Evolutionary conservation across 768 basidiomycete genomes (phyloP), one percentile per base, ranked within the genome.

Genomic region (Clavulina sp.): DNA sequence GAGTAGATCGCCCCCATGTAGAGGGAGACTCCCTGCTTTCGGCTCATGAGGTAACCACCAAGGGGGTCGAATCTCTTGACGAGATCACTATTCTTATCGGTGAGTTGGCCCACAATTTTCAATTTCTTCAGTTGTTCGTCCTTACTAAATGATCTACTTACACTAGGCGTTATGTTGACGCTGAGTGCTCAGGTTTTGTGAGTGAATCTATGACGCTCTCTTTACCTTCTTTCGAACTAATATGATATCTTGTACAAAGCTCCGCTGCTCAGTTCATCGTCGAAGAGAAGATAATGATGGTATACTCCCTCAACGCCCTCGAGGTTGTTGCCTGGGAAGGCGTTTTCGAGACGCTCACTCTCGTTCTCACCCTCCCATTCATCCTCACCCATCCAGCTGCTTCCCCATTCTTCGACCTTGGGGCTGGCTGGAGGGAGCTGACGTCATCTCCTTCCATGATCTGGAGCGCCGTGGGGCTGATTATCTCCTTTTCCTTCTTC

Each of bases 261-360:
- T 84, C 86, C 28, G 89, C 89, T 51, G 77, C 78, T 5, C 89
- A 92, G 63, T 92, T 92, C 62, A 91, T 96, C 41, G 74, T 95
- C 16, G 95, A 97, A 72, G 93, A 96, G 68, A 92, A 85, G 70
- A 91, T 97, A 59, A 80, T 97, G 82, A 70, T 77, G 60, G 76
- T 74, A 47, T 92, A 93, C 69, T 71, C 77, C 32, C 81, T 96
- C 38, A 76, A 79, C 44, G 92, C 95, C 13, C 74, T 97, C 33
- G 76, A 89, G 53, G 92, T 92, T 6, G 95, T 97, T 54, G 91
- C 92, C 24, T 85, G 75, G 56, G 95, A 99, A 67, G 95, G 95
- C 40, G 70, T 92, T 54, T 97, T 93, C 61, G 95, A 95, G 52
- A 69, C 80, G 19, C 57, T 84, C 58, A 82, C 85, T 28, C 81